phyloP scores from a whole-genome alignment of 805 yeast genomes.

The Wickerhamiella dianesei region DNA sequence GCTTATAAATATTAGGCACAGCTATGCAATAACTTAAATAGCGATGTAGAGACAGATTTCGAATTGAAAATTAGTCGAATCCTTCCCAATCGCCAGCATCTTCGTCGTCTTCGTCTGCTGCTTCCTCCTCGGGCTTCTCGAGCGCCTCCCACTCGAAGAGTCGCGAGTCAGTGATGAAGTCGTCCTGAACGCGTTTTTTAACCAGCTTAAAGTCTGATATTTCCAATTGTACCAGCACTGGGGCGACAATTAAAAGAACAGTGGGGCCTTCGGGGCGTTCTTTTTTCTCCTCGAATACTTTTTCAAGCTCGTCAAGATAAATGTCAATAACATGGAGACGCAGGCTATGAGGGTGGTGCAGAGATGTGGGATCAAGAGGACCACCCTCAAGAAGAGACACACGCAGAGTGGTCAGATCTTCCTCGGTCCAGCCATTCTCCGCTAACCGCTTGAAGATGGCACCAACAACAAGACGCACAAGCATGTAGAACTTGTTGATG shows the following conservation, averaged over 20 bases:
- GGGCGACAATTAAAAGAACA: constrained; percentile 39
- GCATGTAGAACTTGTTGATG: constrained; percentile 70
- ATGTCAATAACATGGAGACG: constrained; percentile 79
- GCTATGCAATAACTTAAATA: too few relatives aligned
- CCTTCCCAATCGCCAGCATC: constrained; percentile 27
- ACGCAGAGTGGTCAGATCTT: constrained; percentile 21
- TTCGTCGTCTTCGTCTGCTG: constrained; percentile 21
- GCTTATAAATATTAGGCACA: neutral
- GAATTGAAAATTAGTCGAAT: constrained; percentile 18
- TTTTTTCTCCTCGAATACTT: constrained; percentile 38
- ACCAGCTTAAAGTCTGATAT: constrained; percentile 46
- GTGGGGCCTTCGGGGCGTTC: constrained; percentile 34
- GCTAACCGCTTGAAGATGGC: constrained; percentile 48
- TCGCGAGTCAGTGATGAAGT: constrained; percentile 52
- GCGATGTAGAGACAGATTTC: too few relatives aligned
- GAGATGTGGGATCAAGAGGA: constrained; percentile 37
- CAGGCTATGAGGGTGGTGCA: constrained; percentile 54
- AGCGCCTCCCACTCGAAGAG: constrained; percentile 45
- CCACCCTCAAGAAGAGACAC: constrained; percentile 25
- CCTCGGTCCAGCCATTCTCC: constrained; percentile 40
- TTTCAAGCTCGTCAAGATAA: constrained; percentile 70
- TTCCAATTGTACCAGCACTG: constrained; percentile 41
- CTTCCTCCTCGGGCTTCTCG: constrained; percentile 10
- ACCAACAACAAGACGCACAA: constrained; percentile 63
- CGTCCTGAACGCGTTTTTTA: constrained; percentile 49